These are phyloP conservation scores for Globisporangium mamillatum DNA, from an alignment of 352 stramenopile genomes.

Conservation along the genomic window DNA sequence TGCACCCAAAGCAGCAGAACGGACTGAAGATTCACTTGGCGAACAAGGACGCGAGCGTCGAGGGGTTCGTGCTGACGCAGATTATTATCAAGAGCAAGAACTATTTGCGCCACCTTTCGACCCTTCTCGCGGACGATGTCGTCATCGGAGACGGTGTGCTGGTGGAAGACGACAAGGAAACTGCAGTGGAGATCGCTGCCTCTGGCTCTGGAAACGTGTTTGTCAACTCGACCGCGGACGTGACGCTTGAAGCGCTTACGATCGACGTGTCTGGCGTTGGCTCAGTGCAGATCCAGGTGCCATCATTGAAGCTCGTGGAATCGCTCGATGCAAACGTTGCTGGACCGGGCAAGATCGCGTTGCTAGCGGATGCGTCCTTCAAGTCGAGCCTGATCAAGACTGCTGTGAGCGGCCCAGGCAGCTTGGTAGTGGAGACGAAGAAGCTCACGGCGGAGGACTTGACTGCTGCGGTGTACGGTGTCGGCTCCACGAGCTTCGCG, in stretches of 20 bases:
- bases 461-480: slow-evolving; percentile 44
- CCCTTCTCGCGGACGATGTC: slow-evolving; percentile 34
- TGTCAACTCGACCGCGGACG: slow-evolving; percentile 28
- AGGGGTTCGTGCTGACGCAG: slow-evolving; percentile 55
- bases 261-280: slow-evolving; percentile 36
- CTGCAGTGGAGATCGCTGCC: slow-evolving; percentile 41
- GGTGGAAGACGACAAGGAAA: slow-evolving; percentile 28
- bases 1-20: slow-evolving; percentile 37
- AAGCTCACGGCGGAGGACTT: slow-evolving; percentile 34
- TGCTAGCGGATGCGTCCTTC: slow-evolving; percentile 27
- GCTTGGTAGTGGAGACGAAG: slow-evolving; percentile 35
- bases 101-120: slow-evolving; percentile 34
- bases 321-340: slow-evolving; percentile 39
- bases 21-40: slow-evolving; percentile 46
- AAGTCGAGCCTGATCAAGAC: slow-evolving; percentile 24
- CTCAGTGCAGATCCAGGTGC: slow-evolving; percentile 30
- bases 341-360: slow-evolving; percentile 33
- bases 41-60: slow-evolving; percentile 44
- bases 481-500: slow-evolving; percentile 37
- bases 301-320: slow-evolving; percentile 21
- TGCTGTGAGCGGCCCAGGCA: slow-evolving; percentile 30
- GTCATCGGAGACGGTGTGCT: slow-evolving; percentile 46
- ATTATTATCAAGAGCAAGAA: slow-evolving; percentile 53
- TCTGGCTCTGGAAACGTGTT: slow-evolving; percentile 40
- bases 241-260: slow-evolving; percentile 29